Conservation (phyloP, 1,139 yeast species). For the Meyerozyma elateridarum region DNA sequence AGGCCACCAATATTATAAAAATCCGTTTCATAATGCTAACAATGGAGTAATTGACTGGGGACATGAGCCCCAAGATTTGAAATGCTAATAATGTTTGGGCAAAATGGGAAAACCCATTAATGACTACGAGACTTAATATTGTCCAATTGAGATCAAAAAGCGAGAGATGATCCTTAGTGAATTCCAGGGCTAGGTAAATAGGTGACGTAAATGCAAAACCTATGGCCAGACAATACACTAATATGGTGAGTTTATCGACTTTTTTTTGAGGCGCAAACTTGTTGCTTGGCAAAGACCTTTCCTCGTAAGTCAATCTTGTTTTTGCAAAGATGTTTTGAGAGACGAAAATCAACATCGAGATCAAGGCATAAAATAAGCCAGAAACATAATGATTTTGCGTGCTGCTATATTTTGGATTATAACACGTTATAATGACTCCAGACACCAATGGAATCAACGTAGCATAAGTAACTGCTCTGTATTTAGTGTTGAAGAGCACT, state of each 20-base stretch:
- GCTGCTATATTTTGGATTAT: constrained; percentile 30
- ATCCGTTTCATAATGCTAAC: constrained; percentile 87
- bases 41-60: constrained; percentile 87
- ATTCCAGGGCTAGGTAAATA: constrained; percentile 67
- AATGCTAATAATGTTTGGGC: constrained; percentile 83
- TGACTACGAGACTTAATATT: constrained; percentile 33
- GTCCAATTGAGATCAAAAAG: constrained; percentile 29
- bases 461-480: constrained; percentile 62
- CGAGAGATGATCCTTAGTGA: constrained; percentile 31
- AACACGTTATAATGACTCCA: constrained; percentile 86
- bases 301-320: constrained; percentile 56
- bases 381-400: constrained; percentile 35
- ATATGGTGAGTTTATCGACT: constrained; percentile 76
- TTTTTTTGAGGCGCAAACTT: constrained; percentile 31
- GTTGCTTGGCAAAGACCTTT: constrained; percentile 18
- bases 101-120: constrained; percentile 80
- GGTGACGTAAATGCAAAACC: constrained; percentile 81
- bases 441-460: constrained; percentile 71
- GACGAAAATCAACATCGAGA: constrained; percentile 83
- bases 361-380: constrained; percentile 72
- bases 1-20: constrained; percentile 75
- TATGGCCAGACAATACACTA: constrained; percentile 76
- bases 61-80: constrained; percentile 77
- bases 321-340: constrained; percentile 90
- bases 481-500: constrained; percentile 50